Percentiles rank a stretch among this genome's conserved stretches.
Evolutionary conservation across 345 rosid genomes (phyloP).

Genomic region (Salix brachista): DNA sequence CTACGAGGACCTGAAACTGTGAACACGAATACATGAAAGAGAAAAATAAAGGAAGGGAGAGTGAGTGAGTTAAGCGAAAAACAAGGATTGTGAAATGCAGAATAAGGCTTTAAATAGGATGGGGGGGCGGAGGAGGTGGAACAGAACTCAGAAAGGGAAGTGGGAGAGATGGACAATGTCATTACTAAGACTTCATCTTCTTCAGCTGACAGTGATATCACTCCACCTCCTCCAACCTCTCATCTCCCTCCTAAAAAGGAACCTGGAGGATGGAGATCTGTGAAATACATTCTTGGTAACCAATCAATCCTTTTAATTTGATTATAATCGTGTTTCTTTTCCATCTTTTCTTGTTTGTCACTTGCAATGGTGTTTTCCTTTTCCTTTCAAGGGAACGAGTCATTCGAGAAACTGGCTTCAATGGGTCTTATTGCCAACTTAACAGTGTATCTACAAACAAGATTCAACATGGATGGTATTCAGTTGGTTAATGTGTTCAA

Average conservation of each 20-base stretch:
- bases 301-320: too few species aligned
- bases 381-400: constrained; percentile 47
- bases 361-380: not conserved
- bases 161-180: not conserved
- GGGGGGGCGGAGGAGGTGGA: not conserved
- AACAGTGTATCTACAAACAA: constrained; percentile 43
- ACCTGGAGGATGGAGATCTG: constrained; percentile 44
- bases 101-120: not conserved
- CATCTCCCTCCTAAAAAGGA: not conserved
- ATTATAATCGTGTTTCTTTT: not conserved
- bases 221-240: not conserved
- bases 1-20: not conserved
- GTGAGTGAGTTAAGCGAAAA: not conserved
- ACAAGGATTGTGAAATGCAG: not conserved
- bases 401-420: constrained; percentile 73
- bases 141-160: not conserved
- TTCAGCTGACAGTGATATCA: not conserved
- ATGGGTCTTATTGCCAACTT: constrained; percentile 58
- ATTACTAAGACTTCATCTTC: not conserved
- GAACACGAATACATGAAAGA: not conserved
- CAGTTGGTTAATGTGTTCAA: constrained; percentile 47
- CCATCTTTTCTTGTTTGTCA: not conserved
- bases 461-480: constrained; percentile 58
- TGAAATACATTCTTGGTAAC: constrained; percentile 43
- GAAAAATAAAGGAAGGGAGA: not conserved